These are phyloP conservation scores for Capsicum pubescens DNA, from an alignment of 257 asterid genomes.

Conservation along the genomic window DNA sequence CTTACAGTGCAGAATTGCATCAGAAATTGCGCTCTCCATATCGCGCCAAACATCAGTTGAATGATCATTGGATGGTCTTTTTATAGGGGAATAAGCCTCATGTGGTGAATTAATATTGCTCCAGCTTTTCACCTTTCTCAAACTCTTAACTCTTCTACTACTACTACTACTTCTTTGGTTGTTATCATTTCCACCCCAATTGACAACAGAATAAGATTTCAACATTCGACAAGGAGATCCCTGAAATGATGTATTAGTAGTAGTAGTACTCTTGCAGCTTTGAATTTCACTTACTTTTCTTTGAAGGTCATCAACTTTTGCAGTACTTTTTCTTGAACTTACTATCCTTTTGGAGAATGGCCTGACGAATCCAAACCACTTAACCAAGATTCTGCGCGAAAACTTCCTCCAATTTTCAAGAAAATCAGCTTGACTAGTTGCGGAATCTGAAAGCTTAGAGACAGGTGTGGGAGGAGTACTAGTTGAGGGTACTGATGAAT, in stretches of 20 bases:
- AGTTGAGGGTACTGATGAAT: background rate
- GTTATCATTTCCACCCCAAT: conserved; percentile 32
- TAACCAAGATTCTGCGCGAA: conserved; percentile 36
- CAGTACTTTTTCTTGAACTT: conserved; percentile 44
- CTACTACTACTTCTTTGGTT: background rate
- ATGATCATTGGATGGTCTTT: conserved; percentile 36
- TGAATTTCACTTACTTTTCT: conserved; percentile 51
- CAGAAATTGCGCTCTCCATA: conserved; percentile 59
- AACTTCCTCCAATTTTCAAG: conserved; percentile 46
- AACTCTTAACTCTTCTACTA: background rate
- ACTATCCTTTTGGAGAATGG: conserved; percentile 38
- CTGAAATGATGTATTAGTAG: conserved; percentile 19
- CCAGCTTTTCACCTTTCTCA: conserved; percentile 47
- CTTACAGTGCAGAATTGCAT: conserved; percentile 70
- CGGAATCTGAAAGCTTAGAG: conserved; percentile 18
- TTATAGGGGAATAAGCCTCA: conserved; percentile 36
- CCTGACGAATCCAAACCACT: conserved; percentile 45
- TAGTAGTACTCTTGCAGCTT: conserved; percentile 41
- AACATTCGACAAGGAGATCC: conserved; percentile 42
- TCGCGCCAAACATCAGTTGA: conserved; percentile 44
- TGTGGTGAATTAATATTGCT: conserved; percentile 39
- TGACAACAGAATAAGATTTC: conserved; percentile 40
- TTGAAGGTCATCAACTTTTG: conserved; percentile 53
- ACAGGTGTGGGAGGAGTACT: conserved; percentile 46
- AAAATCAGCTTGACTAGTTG: background rate